A percentile compares a stretch with the other conserved stretches of the same genome.
Evolutionary conservation across 2,329 filamentous ascomycete genomes (phyloP).

Genomic region (Fusarium phyllophilum): DNA sequence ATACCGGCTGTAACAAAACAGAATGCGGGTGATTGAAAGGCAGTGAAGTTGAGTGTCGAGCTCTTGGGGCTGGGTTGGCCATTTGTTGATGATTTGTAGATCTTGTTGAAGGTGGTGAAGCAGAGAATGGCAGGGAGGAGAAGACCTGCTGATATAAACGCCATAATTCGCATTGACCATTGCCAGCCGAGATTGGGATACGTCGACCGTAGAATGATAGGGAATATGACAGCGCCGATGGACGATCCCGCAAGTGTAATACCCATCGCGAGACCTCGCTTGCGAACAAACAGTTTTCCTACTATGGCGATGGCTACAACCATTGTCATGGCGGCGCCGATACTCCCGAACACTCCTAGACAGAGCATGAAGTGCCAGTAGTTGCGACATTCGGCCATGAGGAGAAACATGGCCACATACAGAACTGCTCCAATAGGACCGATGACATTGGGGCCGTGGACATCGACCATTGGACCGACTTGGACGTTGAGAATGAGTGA

Average conservation of each 20-base stretch:
- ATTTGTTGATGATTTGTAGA: conserved; percentile 6
- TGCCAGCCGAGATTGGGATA: conserved; percentile 46
- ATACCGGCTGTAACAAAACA: conserved; percentile 54
- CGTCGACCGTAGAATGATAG: conserved; percentile 47
- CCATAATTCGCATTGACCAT: conserved; percentile 50
- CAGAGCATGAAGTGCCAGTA: conserved; percentile 62
- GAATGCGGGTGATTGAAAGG: conserved; percentile 55
- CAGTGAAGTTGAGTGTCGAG: conserved; percentile 50
- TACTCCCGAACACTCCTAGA: conserved; percentile 55
- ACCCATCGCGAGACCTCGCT: conserved; percentile 42
- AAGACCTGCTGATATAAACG: conserved; percentile 42
- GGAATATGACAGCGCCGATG: conserved; percentile 48
- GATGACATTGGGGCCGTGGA: conserved; percentile 56
- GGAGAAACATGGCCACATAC: conserved; percentile 54
- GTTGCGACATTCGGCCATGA: conserved; percentile 56
- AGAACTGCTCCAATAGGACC: conserved; percentile 50
- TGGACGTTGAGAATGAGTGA: conserved; percentile 57
- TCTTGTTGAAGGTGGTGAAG: conserved; percentile 48
- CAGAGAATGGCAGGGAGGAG: conserved; percentile 46
- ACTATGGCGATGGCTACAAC: conserved; percentile 48
- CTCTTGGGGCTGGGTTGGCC: conserved; percentile 23
- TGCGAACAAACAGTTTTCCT: conserved; percentile 44
- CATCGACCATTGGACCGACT: conserved; percentile 60
- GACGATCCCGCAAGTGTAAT: conserved; percentile 41
- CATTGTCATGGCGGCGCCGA: conserved; percentile 53